These are phyloP conservation scores for Exophiala lecanii-corni DNA, from an alignment of 2,329 filamentous ascomycete genomes.

Conservation along the genomic window DNA sequence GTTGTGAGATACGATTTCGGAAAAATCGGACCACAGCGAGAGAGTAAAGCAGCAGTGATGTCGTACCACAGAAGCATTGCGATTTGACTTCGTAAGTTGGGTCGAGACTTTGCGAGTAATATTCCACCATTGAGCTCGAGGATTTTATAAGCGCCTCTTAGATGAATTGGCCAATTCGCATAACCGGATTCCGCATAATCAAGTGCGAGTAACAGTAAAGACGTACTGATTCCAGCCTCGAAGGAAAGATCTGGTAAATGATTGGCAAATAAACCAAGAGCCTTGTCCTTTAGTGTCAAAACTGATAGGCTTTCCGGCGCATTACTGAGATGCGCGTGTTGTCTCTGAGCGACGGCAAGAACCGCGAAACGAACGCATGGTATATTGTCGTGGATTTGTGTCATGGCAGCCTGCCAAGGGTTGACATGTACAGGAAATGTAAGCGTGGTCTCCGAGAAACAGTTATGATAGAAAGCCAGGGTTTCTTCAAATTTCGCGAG, in stretches of 20 bases:
- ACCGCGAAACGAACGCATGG: slow-evolving; percentile 20
- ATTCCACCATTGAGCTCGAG: slow-evolving; percentile 22
- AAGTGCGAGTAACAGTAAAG: slow-evolving; percentile 17
- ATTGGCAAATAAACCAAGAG: slow-evolving; percentile 16
- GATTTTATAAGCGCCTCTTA: slow-evolving; percentile 18
- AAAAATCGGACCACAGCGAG: slow-evolving; percentile 18
- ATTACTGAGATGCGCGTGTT: slow-evolving; percentile 17
- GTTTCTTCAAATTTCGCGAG: slow-evolving; percentile 12
- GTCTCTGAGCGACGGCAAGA: slow-evolving; percentile 16
- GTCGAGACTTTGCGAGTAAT: slow-evolving; percentile 13
- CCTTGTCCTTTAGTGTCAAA: slow-evolving; percentile 17
- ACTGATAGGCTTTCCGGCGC: slow-evolving; percentile 14
- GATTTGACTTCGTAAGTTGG: slow-evolving; percentile 18
- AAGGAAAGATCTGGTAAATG: slow-evolving; percentile 16
- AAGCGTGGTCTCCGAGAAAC: slow-evolving; percentile 20
- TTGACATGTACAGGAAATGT: slow-evolving; percentile 19
- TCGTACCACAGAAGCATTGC: slow-evolving; percentile 24
- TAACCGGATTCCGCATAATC: slow-evolving; percentile 20
- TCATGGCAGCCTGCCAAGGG: slow-evolving; percentile 20
- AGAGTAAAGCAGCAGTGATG: slow-evolving; percentile 15
- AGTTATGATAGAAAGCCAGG: slow-evolving; percentile 17
- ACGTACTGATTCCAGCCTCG: slow-evolving; percentile 17
- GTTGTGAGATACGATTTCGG: slow-evolving; percentile 16
- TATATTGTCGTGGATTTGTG: slow-evolving; percentile 16
- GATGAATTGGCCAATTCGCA: slow-evolving; percentile 20